These are phyloP conservation scores for Avena eriantha DNA, from an alignment of 176 grass and related monocot genomes.

Conservation along the genomic window DNA sequence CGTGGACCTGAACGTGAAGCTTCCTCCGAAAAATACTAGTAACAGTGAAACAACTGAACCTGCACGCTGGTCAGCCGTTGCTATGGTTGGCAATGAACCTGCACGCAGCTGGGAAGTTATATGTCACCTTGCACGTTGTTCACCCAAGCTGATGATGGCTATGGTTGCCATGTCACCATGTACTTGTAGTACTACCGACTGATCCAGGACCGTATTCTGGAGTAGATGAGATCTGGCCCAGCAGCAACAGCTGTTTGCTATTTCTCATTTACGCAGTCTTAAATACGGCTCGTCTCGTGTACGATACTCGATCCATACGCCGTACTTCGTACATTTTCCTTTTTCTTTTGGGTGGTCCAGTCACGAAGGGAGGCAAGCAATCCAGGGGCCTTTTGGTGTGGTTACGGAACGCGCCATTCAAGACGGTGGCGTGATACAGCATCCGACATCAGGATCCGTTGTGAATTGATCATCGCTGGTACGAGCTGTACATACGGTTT, in stretches of 20 bases:
- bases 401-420: background rate
- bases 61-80: background rate
- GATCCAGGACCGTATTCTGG: background rate
- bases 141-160: background rate
- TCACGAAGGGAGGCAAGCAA: background rate
- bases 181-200: background rate
- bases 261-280: background rate
- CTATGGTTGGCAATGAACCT: too few species aligned
- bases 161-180: background rate
- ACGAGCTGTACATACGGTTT: background rate
- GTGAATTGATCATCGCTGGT: background rate
- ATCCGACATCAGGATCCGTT: background rate
- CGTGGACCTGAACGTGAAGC: background rate
- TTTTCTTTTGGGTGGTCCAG: conserved; percentile 3
- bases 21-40: background rate
- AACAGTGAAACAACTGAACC: background rate
- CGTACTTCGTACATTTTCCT: background rate
- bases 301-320: background rate
- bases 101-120: background rate
- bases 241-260: background rate
- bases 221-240: background rate
- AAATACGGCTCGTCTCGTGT: background rate
- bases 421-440: background rate
- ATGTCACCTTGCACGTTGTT: too few species aligned
- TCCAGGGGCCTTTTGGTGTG: background rate